These are phyloP conservation scores for Austroboletus festivus DNA, from an alignment of 768 basidiomycete species.

Conservation along the genomic window DNA sequence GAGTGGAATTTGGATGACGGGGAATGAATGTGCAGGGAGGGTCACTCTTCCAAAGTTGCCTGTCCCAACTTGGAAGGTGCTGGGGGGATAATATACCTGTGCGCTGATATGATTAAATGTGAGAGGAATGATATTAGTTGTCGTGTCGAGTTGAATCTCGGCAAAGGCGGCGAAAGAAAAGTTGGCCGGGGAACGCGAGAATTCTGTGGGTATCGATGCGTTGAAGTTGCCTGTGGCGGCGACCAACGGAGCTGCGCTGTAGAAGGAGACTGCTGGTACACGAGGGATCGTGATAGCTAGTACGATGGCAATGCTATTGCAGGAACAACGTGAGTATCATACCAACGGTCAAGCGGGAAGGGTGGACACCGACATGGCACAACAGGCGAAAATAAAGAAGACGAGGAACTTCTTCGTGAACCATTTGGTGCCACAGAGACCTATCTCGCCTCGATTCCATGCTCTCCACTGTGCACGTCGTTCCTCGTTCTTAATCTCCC, in stretches of 20 bases:
- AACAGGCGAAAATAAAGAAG: slow-evolving; percentile 62
- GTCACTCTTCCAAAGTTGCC: slow-evolving; percentile 60
- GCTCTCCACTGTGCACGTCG: slow-evolving; percentile 62
- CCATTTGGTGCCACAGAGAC: slow-evolving; percentile 70
- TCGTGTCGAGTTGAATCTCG: slow-evolving; percentile 73
- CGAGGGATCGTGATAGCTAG: slow-evolving; percentile 82
- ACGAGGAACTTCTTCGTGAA: slow-evolving; percentile 72
- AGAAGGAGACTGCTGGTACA: slow-evolving; percentile 70
- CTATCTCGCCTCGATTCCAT: slow-evolving; percentile 77
- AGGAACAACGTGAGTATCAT: slow-evolving; percentile 3
- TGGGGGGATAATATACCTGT: slow-evolving; percentile 65
- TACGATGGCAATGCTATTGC: slow-evolving; percentile 56
- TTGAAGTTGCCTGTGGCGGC: slow-evolving; percentile 60
- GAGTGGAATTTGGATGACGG: slow-evolving; percentile 68
- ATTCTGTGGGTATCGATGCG: slow-evolving; percentile 52
- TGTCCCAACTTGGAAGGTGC: slow-evolving; percentile 58
- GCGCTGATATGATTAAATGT: slow-evolving; percentile 68
- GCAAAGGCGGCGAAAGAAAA: slow-evolving; percentile 84
- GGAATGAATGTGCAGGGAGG: slow-evolving; percentile 63
- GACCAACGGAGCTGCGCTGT: slow-evolving; percentile 51
- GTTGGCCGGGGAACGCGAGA: slow-evolving; percentile 80
- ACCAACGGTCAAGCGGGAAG: not conserved
- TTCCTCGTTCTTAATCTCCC: slow-evolving; percentile 55
- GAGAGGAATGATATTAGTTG: slow-evolving; percentile 71
- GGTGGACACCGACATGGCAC: slow-evolving; percentile 44